Evolutionary conservation across 768 basidiomycete species (phyloP), one percentile per base, ranked within the genome.

Genomic region (Phaeotremella fagi): DNA sequence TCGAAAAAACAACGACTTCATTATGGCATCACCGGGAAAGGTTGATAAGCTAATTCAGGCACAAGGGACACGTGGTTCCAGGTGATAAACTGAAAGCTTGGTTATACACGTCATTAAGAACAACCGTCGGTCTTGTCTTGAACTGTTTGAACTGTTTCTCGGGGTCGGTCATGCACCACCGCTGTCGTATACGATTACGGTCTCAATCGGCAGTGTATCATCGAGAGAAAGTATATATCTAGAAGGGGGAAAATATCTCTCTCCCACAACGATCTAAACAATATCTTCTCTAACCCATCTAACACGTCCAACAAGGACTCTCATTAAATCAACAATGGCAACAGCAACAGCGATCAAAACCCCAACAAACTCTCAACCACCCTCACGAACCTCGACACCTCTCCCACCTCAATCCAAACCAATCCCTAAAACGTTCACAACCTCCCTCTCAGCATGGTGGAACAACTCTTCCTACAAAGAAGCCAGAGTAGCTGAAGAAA

Each of bases 391-490:
- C 9, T 41, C 38, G 12, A 41, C 60, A 25, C 57, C 64, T 9
- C n/a, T n/a, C n/a, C 57, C 52, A 1, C 65, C 66, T 15, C 61
- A 61, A 3, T 45, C 60, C 6, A 56, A 58, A 48, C 56, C 61
- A 1, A 60, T 71, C 18, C 69, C 69, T 12, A 62, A 38, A 20
- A 64, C 66, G 41, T 71, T 71, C 54, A 48, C 52, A 54, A 57
- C 66, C 0, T 68, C 66, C 16, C 29, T 71, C 4, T 48, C 59
- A 1, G 63, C 66, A 53, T 71, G 69, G 69, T 71, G 69, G 69
- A 57, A 59, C 38, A 71, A 63, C 27, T 59, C 63, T 2, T 61
- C 63, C 3, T 70, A 70, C 46, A 58, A 61, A 38, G 69, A 68
- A 48, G 69, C 66, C 16, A 35, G 69, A 25, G 35, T 58, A 20